A percentile compares a stretch with the other conserved stretches of the same genome.
phyloP scores from a whole-genome alignment of 1,284 basidiomycete species.

The Marasmius sp. region DNA sequence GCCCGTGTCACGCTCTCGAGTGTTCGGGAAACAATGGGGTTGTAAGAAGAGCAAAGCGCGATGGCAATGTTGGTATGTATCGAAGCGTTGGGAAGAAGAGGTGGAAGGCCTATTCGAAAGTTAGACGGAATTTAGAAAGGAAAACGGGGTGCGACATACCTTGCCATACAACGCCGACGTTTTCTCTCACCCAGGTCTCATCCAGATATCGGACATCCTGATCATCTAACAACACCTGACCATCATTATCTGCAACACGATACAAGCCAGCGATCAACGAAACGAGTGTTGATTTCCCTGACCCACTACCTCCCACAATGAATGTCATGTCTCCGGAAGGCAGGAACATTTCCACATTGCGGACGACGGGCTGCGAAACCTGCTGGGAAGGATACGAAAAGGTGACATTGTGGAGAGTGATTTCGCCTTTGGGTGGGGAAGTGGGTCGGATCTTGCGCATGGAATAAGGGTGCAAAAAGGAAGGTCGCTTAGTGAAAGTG shows the following conservation, averaged over 20 bases:
- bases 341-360: conserved; percentile 72
- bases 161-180: conserved; percentile 82
- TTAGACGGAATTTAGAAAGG: not conserved
- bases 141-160: conserved; percentile 26
- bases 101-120: conserved; percentile 18
- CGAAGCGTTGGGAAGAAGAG: conserved; percentile 78
- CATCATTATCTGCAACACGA: conserved; percentile 42
- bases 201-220: conserved; percentile 79
- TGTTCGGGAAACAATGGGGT: conserved; percentile 23
- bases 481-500: conserved; percentile 12
- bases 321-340: conserved; percentile 88
- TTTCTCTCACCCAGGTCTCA: conserved; percentile 65
- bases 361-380: conserved; percentile 49
- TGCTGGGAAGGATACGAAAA: conserved; percentile 88
- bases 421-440: conserved; percentile 64
- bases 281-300: conserved; percentile 92
- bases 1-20: conserved; percentile 55
- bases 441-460: conserved; percentile 63
- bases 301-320: conserved; percentile 89
- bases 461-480: conserved; percentile 25
- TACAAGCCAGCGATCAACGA: conserved; percentile 84
- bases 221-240: conserved; percentile 79
- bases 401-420: conserved; percentile 74
- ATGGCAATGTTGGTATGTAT: conserved; percentile 91
- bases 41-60: conserved; percentile 60